Conservation (phyloP, 2,329 filamentous ascomycete species). For the Beauveria asiatica region DNA sequence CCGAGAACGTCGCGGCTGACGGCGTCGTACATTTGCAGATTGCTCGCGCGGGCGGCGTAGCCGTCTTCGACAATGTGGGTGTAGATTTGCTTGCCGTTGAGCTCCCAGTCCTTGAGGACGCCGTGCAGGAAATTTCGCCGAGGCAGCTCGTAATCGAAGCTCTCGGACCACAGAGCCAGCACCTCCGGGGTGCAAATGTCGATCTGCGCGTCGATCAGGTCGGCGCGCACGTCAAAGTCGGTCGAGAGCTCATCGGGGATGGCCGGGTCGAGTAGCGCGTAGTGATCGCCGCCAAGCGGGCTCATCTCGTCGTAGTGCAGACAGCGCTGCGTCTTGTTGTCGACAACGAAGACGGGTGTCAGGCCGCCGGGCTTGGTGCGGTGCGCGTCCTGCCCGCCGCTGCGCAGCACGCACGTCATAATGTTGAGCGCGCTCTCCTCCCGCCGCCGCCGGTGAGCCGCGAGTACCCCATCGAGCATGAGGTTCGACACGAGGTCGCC, state of each 20-base stretch:
- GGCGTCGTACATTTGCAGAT: slow-evolving; percentile 81
- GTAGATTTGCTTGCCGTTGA: slow-evolving; percentile 96
- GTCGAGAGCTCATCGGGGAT: slow-evolving; percentile 60
- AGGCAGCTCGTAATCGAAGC: slow-evolving; percentile 91
- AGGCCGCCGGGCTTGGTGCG: slow-evolving; percentile 68
- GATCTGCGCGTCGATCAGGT: slow-evolving; percentile 88
- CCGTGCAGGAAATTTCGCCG: slow-evolving; percentile 84
- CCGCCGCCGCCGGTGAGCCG: slow-evolving; percentile 70
- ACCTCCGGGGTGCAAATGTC: slow-evolving; percentile 98
- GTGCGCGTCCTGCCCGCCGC: slow-evolving; percentile 61
- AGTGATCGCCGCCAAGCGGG: slow-evolving; percentile 55
- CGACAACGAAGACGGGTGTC: slow-evolving; percentile 78
- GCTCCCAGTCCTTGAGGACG: slow-evolving; percentile 90
- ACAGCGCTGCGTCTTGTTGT: slow-evolving; percentile 70
- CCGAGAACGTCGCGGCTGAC: slow-evolving; percentile 80
- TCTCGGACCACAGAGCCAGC: slow-evolving; percentile 90
- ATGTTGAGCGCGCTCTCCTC: slow-evolving; percentile 86
- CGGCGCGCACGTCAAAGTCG: slow-evolving; percentile 75
- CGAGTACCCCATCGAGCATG: slow-evolving; percentile 68
- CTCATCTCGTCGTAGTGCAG: slow-evolving; percentile 91
- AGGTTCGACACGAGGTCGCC: slow-evolving; percentile 90
- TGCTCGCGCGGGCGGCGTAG: slow-evolving; percentile 80
- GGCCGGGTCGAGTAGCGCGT: slow-evolving; percentile 67
- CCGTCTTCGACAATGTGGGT: slow-evolving; percentile 74
- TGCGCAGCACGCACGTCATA: slow-evolving; percentile 89